These are phyloP conservation scores for Gracilaria caudata DNA, from an alignment of 23 red algal species.

Conservation along the genomic window DNA sequence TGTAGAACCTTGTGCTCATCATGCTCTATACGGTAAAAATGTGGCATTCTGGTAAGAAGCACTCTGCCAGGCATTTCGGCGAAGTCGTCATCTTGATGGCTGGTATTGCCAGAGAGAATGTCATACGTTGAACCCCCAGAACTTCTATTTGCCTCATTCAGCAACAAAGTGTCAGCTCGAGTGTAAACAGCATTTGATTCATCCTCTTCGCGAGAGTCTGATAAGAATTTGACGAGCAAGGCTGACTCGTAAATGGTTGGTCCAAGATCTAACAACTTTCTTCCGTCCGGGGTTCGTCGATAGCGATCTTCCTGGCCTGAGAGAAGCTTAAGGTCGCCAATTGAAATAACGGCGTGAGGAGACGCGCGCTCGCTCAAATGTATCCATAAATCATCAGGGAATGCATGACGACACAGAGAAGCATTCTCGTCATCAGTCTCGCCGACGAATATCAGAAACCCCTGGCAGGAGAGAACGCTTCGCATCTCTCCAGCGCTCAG, in stretches of 20 bases:
- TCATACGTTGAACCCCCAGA: constrained; percentile 5
- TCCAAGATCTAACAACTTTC: neutral
- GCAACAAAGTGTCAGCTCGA: constrained; percentile 8
- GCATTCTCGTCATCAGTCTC: constrained; percentile 14
- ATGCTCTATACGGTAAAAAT: neutral
- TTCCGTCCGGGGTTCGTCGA: neutral
- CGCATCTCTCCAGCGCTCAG: constrained; percentile 18
- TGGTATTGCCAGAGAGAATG: neutral
- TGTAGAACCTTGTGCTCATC: constrained; percentile 8
- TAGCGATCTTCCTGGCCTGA: neutral
- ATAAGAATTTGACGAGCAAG: constrained; percentile 25
- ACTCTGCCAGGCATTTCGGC: constrained; percentile 13
- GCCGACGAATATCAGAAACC: constrained; percentile 17
- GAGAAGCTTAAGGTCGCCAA: constrained; percentile 27
- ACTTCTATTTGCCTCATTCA: neutral
- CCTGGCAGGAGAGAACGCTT: constrained; percentile 30
- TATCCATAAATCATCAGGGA: constrained; percentile 28
- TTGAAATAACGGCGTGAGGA: constrained; percentile 14
- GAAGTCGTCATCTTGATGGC: constrained; percentile 15
- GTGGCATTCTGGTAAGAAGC: neutral
- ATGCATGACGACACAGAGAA: constrained; percentile 25
- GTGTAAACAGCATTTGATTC: neutral
- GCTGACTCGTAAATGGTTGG: constrained; percentile 19
- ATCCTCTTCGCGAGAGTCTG: constrained; percentile 17
- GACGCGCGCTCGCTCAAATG: constrained; percentile 30